These are phyloP conservation scores for Parastagonospora nodorum DNA, from an alignment of 2,329 filamentous ascomycete genomes.

Conservation along the genomic window DNA sequence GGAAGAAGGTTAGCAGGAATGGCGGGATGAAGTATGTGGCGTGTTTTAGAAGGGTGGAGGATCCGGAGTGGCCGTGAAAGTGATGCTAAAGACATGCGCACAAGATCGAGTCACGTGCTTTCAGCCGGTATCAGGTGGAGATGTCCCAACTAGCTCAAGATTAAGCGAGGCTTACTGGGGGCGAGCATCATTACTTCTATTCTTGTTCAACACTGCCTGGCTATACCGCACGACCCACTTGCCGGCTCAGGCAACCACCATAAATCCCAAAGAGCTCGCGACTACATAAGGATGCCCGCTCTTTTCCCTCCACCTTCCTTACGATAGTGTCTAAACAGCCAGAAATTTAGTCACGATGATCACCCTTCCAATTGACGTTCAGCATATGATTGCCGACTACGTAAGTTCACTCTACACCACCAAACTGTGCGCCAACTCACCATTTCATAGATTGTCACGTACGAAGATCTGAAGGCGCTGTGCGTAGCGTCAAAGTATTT, in stretches of 20 bases:
- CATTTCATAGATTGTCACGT: not conserved
- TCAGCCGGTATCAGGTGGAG: too few relatives aligned
- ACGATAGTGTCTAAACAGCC: not conserved
- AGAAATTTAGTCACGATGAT: not conserved
- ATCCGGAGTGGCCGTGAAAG: slow-evolving; percentile 81
- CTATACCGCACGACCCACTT: too few relatives aligned
- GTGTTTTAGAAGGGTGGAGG: slow-evolving; percentile 78
- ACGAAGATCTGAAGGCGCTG: not conserved
- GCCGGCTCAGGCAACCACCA: too few relatives aligned
- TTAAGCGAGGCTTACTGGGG: too few relatives aligned
- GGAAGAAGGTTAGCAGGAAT: slow-evolving; percentile 94
- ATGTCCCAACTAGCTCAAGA: too few relatives aligned
- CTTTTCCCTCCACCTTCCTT: not conserved
- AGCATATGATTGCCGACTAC: not conserved
- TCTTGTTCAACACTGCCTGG: too few relatives aligned
- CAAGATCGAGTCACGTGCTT: too few relatives aligned
- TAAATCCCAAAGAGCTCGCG: too few relatives aligned
- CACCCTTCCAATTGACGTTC: not conserved
- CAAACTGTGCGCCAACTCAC: not conserved
- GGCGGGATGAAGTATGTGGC: slow-evolving; percentile 90
- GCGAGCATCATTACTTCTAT: too few relatives aligned
- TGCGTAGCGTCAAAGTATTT: not conserved
- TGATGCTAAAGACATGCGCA: too few relatives aligned
- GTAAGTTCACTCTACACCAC: not conserved
- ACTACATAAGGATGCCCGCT: too few relatives aligned